These are phyloP conservation scores for Hypoxylon sp. DNA, from an alignment of 2,329 filamentous ascomycete genomes.

Conservation along the genomic window DNA sequence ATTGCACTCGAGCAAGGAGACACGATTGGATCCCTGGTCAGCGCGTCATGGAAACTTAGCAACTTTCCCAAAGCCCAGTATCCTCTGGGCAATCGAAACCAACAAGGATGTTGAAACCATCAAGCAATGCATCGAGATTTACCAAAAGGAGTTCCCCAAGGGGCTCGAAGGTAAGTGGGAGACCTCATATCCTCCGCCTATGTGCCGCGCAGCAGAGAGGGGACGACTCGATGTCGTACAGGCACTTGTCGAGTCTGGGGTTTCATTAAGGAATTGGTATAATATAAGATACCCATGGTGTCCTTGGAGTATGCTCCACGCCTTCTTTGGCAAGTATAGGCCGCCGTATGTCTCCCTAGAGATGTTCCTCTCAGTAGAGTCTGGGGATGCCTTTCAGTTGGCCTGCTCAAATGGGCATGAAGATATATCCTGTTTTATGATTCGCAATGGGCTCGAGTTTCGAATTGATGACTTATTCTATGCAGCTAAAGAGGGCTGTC, in stretches of 20 bases:
- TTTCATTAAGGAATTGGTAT: slow-evolving; percentile 1
- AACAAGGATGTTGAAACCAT: neutral
- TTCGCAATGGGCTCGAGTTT: neutral
- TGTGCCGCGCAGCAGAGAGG: neutral
- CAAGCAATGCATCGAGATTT: neutral
- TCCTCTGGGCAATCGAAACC: slow-evolving; percentile 1
- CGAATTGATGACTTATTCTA: slow-evolving; percentile 5
- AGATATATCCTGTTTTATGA: slow-evolving; percentile 3
- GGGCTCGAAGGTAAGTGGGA: neutral
- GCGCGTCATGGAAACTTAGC: neutral
- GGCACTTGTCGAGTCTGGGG: neutral
- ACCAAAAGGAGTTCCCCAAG: neutral
- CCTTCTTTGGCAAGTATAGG: neutral
- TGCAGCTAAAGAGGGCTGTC: neutral
- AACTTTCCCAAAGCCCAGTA: neutral
- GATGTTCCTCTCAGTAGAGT: neutral
- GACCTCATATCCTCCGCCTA: slow-evolving; percentile 1
- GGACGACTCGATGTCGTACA: slow-evolving; percentile 7
- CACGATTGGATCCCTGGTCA: neutral
- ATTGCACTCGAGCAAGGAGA: neutral
- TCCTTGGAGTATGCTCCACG: neutral
- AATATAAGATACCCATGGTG: neutral
- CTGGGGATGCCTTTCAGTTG: neutral
- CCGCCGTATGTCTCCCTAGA: neutral
- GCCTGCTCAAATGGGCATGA: neutral